These are phyloP conservation scores for Phaeolepiota aurea DNA, from an alignment of 768 basidiomycete species.

Conservation along the genomic window DNA sequence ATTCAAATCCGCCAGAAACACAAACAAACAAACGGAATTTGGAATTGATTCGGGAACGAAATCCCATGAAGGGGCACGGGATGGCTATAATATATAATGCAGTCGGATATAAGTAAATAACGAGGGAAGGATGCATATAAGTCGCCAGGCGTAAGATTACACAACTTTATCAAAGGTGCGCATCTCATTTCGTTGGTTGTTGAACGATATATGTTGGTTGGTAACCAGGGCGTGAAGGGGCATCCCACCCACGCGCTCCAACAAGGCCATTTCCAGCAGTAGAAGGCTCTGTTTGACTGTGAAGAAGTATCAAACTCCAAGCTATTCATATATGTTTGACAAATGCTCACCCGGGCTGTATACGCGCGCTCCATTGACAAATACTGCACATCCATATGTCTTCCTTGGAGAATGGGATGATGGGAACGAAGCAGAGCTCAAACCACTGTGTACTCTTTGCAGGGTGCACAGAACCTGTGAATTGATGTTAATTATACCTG, in stretches of 20 bases:
- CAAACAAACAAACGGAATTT: too few species aligned
- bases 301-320: constrained; percentile 2
- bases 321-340: not conserved
- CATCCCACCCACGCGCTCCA: constrained; percentile 15
- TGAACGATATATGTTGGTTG: constrained; percentile 29
- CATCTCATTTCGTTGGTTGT: too few species aligned
- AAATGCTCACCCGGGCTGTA: constrained; percentile 34
- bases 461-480: constrained; percentile 46
- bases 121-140: too few species aligned
- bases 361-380: constrained; percentile 55
- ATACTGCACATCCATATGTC: constrained; percentile 66
- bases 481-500: not conserved
- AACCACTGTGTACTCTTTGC: constrained; percentile 69
- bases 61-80: too few species aligned
- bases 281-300: constrained; percentile 26
- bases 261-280: constrained; percentile 12
- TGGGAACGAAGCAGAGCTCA: constrained; percentile 66
- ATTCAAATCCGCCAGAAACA: too few species aligned
- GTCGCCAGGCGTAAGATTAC: too few species aligned
- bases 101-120: too few species aligned
- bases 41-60: too few species aligned
- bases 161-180: too few species aligned
- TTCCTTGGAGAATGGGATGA: constrained; percentile 55
- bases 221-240: constrained; percentile 28
- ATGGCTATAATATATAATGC: too few species aligned